Percentiles rank a stretch among this genome's conserved stretches.
These are phyloP conservation scores for Ophiosphaerella herpotricha DNA, from an alignment of 2,329 filamentous ascomycete genomes.

Conservation along the genomic window DNA sequence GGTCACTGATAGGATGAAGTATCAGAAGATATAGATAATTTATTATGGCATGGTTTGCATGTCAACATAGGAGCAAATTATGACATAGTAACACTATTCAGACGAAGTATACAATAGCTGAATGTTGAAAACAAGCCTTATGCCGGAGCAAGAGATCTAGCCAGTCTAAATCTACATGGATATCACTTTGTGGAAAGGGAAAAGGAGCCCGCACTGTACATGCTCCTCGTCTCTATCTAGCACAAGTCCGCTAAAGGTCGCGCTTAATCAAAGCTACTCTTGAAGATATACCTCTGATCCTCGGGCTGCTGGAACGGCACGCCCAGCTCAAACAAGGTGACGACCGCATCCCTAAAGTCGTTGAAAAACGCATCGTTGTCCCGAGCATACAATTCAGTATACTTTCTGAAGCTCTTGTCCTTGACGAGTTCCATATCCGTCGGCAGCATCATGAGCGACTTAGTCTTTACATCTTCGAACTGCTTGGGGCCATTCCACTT, in stretches of 20 bases:
- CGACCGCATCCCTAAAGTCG: slow-evolving; percentile 80
- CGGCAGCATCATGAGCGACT: slow-evolving; percentile 96
- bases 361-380: slow-evolving; percentile 91
- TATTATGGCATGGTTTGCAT: no score
- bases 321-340: slow-evolving; percentile 89
- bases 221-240: background rate
- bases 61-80: no score
- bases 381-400: slow-evolving; percentile 86
- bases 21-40: no score
- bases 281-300: slow-evolving; percentile 52
- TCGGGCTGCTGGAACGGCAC: slow-evolving; percentile 74
- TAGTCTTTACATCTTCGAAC: slow-evolving; percentile 85
- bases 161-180: slow-evolving; percentile 2
- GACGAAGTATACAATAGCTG: no score
- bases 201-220: background rate
- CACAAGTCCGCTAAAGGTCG: no score
- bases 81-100: no score
- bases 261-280: slow-evolving; percentile 49
- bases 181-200: slow-evolving; percentile 1
- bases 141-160: no score
- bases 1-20: no score
- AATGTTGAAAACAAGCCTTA: no score
- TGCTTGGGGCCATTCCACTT: slow-evolving; percentile 95
- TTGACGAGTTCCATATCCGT: slow-evolving; percentile 85
- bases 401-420: slow-evolving; percentile 83